A percentile compares a stretch with the other conserved stretches of the same genome.
Evolutionary conservation across 805 yeast genomes (phyloP).

Genomic region (Candida stauntonica): DNA sequence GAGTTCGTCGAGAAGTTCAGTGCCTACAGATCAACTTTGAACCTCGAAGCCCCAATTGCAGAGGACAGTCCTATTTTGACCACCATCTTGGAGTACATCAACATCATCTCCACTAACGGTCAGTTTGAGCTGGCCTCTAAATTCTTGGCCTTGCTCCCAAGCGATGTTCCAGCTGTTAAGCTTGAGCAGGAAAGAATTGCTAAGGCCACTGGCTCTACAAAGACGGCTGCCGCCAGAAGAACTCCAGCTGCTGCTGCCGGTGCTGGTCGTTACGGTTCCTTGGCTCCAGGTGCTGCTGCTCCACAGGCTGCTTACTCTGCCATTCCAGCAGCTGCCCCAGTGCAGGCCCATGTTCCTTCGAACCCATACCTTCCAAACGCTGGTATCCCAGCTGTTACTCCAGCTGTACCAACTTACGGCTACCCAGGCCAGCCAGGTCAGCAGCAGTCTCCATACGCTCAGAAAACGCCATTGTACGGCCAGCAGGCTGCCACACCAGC

Average conservation of each 20-base stretch:
- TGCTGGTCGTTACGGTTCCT: constrained; percentile 18
- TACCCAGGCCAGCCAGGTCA: constrained; percentile 9
- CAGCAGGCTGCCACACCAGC: constrained; percentile 23
- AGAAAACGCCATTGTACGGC: constrained; percentile 9
- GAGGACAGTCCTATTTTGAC: constrained; percentile 31
- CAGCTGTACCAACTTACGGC: constrained; percentile 14
- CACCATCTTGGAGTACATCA: constrained; percentile 77
- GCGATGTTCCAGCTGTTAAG: constrained; percentile 62
- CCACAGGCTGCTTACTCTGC: constrained; percentile 13
- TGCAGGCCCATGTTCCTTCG: constrained; percentile 6
- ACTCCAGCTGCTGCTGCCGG: constrained; percentile 13
- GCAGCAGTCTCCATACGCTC: constrained; percentile 12
- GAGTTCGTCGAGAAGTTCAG: constrained; percentile 81
- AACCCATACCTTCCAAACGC: constrained; percentile 17
- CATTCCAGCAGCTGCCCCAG: constrained; percentile 2
- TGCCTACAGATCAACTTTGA: constrained; percentile 56
- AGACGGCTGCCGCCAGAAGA: constrained; percentile 16
- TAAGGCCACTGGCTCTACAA: constrained; percentile 50
- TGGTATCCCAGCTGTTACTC: constrained; percentile 10
- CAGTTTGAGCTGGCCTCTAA: constrained; percentile 75
- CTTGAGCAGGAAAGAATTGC: constrained; percentile 75
- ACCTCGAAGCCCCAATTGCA: constrained; percentile 26
- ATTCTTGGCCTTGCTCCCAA: constrained; percentile 68
- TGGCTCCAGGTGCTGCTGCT: constrained; percentile 8
- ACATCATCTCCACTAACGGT: constrained; percentile 75